Evolutionary conservation across 2,329 filamentous ascomycete species (phyloP), one percentile per base, ranked within the genome.

Genomic region (Nemania sp.): DNA sequence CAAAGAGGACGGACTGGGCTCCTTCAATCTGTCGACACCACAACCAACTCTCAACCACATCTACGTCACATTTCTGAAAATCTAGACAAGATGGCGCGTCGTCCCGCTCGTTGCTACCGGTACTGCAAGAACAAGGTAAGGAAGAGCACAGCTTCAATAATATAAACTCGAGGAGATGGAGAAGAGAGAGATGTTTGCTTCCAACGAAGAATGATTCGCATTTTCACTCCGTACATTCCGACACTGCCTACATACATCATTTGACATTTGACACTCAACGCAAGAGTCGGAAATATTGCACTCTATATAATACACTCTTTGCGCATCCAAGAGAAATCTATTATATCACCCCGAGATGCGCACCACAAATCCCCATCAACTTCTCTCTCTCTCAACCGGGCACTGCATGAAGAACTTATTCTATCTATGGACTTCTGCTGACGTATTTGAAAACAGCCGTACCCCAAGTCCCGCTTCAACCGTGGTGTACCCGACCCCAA

Each of bases 81-180:
- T 85, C 87, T 88, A 86, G 89, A 91, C 91, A 94, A 91, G 89
- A 99, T 99, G 96, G 96, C 96, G 83, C 94, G 96, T 87, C 94
- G 96, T 92, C 96, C 96, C 83, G 96, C 96, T 82, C 93, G 96
- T 89, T 99, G 96, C 89, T 99, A 97, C 91, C 92, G 96, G 83
- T 99, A 99, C 93, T 99, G 96, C 94, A 99, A 99, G 93, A 99
- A 98, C 92, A 98, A 98, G 94, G 94, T 97, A 83, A 86, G 92
- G 58, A 29, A 57, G 29, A 43, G 27, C 15, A 41, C 11, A 41
- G 35, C 35, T 15, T 41, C 29, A 32, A 32, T 41, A 6, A 20
- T n/a, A n/a, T n/a, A 47, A 47, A 20, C 18, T 20, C 18, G 43
- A 47, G 4, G 43, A 47, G 43, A 47, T 45, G 41, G 41, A n/a